Conservation (phyloP, 139 green algal species). For the Chlorella sorokiniana region DNA sequence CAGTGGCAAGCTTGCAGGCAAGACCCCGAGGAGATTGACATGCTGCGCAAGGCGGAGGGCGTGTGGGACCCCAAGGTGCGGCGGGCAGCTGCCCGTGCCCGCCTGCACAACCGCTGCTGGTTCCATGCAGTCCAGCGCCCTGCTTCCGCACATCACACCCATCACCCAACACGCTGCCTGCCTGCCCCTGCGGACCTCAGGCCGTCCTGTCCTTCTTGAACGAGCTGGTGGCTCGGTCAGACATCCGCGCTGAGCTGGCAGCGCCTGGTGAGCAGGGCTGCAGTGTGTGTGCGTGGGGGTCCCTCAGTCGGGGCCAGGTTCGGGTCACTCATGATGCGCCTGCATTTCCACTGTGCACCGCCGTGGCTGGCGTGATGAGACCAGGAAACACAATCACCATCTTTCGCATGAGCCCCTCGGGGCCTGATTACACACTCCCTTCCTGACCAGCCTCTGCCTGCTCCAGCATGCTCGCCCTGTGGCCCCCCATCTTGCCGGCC, state of each 20-base stretch:
- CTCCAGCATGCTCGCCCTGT: background rate
- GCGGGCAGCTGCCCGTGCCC: background rate
- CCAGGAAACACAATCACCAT: slow-evolving; percentile 31
- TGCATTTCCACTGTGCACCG: background rate
- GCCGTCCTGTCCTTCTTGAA: slow-evolving; percentile 33
- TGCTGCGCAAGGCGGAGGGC: slow-evolving; percentile 1
- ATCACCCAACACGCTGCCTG: background rate
- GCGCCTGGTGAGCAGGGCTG: slow-evolving; percentile 15
- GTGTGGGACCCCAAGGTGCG: slow-evolving; percentile 40
- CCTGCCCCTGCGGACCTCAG: background rate
- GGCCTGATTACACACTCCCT: slow-evolving; percentile 28
- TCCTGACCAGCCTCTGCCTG: slow-evolving; percentile 14
- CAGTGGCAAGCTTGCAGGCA: slow-evolving; percentile 74
- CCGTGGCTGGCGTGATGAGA: slow-evolving; percentile 31
- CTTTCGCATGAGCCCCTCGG: slow-evolving; percentile 35
- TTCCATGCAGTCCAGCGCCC: background rate
- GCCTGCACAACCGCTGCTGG: too few species aligned
- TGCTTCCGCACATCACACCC: too few species aligned
- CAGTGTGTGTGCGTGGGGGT: too few species aligned
- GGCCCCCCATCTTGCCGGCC: too few species aligned
- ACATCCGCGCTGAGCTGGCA: slow-evolving; percentile 40
- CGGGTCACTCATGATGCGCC: background rate
- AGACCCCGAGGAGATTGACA: slow-evolving; percentile 74
- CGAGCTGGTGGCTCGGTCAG: slow-evolving; percentile 36
- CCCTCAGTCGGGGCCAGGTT: too few species aligned